phyloP scores from a whole-genome alignment of 768 basidiomycete species.

The Solioccasus polychromus region DNA sequence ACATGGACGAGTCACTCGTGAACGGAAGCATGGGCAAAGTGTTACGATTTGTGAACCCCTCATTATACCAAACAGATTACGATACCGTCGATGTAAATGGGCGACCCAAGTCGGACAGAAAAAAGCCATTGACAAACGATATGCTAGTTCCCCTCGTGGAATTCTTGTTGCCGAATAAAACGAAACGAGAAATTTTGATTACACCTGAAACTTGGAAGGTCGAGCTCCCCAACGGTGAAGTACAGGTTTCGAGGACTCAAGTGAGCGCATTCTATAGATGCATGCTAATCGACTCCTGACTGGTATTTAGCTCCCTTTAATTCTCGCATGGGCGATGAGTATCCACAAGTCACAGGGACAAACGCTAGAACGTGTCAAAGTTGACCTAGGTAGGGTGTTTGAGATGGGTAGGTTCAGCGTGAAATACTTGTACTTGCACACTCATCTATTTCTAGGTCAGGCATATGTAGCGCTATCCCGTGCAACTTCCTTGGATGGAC shows the following conservation, averaged over 20 bases:
- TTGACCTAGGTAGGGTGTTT: slow-evolving; percentile 90
- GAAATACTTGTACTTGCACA: background rate
- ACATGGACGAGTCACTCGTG: slow-evolving; percentile 84
- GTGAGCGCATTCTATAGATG: slow-evolving; percentile 37
- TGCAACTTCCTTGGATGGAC: slow-evolving; percentile 78
- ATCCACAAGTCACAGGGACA: slow-evolving; percentile 99
- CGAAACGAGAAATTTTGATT: slow-evolving; percentile 53
- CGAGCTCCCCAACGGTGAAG: slow-evolving; percentile 82
- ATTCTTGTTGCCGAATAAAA: slow-evolving; percentile 63
- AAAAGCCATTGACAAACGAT: slow-evolving; percentile 25
- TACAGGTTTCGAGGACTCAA: slow-evolving; percentile 78
- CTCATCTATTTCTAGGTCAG: slow-evolving; percentile 52
- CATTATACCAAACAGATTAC: slow-evolving; percentile 41
- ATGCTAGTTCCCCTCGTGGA: slow-evolving; percentile 71
- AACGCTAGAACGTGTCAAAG: slow-evolving; percentile 91
- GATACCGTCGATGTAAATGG: slow-evolving; percentile 36
- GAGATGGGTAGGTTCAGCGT: slow-evolving; percentile 67
- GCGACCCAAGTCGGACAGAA: slow-evolving; percentile 34
- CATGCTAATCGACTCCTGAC: background rate
- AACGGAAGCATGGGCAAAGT: slow-evolving; percentile 94
- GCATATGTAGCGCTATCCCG: slow-evolving; percentile 91
- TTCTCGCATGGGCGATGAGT: slow-evolving; percentile 96
- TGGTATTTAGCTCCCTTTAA: slow-evolving; percentile 66
- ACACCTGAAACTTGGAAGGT: slow-evolving; percentile 79
- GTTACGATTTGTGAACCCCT: slow-evolving; percentile 63